Conservation (phyloP, 495 filamentous ascomycete genomes). For the Mytilinidion resinicola region DNA sequence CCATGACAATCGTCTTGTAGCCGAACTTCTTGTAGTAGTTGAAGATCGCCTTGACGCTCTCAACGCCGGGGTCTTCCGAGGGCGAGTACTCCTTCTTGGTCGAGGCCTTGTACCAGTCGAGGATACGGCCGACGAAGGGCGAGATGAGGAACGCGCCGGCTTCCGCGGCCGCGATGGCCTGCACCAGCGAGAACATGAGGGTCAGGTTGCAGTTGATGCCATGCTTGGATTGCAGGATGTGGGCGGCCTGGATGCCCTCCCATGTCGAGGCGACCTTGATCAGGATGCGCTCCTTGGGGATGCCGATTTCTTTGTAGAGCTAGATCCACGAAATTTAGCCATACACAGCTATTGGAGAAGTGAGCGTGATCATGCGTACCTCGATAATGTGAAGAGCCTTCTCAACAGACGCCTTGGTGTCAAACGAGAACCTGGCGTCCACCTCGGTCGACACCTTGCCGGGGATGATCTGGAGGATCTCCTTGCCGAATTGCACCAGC, state of each 20-base stretch:
- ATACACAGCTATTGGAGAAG: background rate
- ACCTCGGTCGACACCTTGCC: constrained; percentile 99
- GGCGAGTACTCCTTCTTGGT: constrained; percentile 87
- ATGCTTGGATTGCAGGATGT: constrained; percentile 88
- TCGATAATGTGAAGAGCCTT: constrained; percentile 98
- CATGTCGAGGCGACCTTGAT: constrained; percentile 84
- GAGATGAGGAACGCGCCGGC: constrained; percentile 98
- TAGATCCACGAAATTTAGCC: constrained; percentile 31
- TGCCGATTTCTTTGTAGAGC: constrained; percentile 88
- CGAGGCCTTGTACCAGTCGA: constrained; percentile 98
- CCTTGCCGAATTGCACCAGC: constrained; percentile 93
- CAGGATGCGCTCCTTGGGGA: constrained; percentile 89
- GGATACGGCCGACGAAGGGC: constrained; percentile 97
- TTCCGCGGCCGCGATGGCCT: constrained; percentile 95
- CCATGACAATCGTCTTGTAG: constrained; percentile 99
- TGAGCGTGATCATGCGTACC: constrained; percentile 44
- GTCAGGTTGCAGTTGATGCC: constrained; percentile 97
- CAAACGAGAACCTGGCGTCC: constrained; percentile 93
- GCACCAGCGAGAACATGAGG: constrained; percentile 93
- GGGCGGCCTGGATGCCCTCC: constrained; percentile 98
- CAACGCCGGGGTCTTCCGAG: constrained; percentile 92
- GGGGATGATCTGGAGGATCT: constrained; percentile 94
- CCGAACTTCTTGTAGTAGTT: constrained; percentile 99
- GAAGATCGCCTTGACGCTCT: constrained; percentile 92
- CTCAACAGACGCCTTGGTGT: constrained; percentile 81